Conservation (phyloP, 2,329 filamentous ascomycete genomes). For the Aspergillus clavatus region DNA sequence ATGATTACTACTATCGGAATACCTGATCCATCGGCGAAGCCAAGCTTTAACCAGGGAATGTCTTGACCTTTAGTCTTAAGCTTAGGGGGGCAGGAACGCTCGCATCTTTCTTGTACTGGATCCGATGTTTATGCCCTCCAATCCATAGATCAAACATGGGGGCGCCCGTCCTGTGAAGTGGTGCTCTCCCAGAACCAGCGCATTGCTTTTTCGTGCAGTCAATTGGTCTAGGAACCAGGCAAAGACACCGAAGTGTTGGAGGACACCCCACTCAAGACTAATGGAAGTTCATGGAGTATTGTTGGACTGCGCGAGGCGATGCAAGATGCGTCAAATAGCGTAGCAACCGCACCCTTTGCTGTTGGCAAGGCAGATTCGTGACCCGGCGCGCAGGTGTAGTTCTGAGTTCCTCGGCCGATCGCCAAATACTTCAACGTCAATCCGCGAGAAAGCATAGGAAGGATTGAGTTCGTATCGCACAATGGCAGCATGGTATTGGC, state of each 20-base stretch:
- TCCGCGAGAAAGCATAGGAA: slow-evolving; percentile 26
- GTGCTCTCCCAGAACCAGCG: slow-evolving; percentile 34
- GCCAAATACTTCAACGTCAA: slow-evolving; percentile 42
- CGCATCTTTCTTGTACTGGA: slow-evolving; percentile 23
- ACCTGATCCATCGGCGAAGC: slow-evolving; percentile 21
- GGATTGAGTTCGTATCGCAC: slow-evolving; percentile 14
- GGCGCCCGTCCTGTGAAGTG: slow-evolving; percentile 26
- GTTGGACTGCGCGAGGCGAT: slow-evolving; percentile 24
- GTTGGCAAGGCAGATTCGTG: slow-evolving; percentile 27
- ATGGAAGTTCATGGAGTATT: slow-evolving; percentile 27
- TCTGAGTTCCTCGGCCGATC: slow-evolving; percentile 48
- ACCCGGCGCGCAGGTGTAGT: slow-evolving; percentile 43
- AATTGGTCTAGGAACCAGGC: slow-evolving; percentile 15
- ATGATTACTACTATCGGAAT: slow-evolving; percentile 16
- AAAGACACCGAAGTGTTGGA: slow-evolving; percentile 27
- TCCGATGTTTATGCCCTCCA: slow-evolving; percentile 22
- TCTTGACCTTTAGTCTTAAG: slow-evolving; percentile 8
- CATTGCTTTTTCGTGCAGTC: slow-evolving; percentile 9
- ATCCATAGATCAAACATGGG: slow-evolving; percentile 32
- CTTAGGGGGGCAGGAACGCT: slow-evolving; percentile 25
- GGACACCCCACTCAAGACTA: slow-evolving; percentile 16
- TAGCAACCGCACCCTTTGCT: slow-evolving; percentile 43
- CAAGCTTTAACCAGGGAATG: slow-evolving; percentile 34
- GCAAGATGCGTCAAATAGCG: slow-evolving; percentile 43
- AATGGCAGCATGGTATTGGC: slow-evolving; percentile 12